Percentiles rank a stretch among this genome's conserved stretches.
Conservation (phyloP, 352 stramenopile genomes). For the Pythium phragmiticola region DNA sequence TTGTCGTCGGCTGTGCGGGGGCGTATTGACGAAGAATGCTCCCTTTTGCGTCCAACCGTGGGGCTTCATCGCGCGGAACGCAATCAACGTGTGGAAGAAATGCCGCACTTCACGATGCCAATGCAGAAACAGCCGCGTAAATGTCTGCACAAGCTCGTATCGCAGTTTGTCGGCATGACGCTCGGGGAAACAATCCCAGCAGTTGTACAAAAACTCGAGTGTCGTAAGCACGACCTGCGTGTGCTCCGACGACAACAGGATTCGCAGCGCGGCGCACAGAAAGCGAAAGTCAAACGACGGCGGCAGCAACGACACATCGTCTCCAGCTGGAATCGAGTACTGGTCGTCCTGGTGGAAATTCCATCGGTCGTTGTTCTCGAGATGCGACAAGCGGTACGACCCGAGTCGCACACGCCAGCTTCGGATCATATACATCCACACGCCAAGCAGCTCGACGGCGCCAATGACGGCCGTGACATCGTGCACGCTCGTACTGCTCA, state of each 20-base stretch:
- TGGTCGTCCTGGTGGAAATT: constrained; percentile 90
- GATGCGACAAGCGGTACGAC: constrained; percentile 83
- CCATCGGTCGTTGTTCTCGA: constrained; percentile 90
- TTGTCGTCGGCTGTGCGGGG: constrained; percentile 79
- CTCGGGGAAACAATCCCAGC: constrained; percentile 88
- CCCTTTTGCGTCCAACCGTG: constrained; percentile 86
- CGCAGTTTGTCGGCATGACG: constrained; percentile 85
- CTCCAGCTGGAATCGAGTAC: constrained; percentile 84
- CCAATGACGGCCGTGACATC: constrained; percentile 87
- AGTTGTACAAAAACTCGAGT: constrained; percentile 89
- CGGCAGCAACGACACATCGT: constrained; percentile 82
- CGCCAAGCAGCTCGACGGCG: constrained; percentile 80
- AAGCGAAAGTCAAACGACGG: constrained; percentile 89
- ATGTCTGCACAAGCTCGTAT: constrained; percentile 77
- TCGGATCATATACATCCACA: constrained; percentile 93
- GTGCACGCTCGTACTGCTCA: constrained; percentile 86
- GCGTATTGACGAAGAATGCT: constrained; percentile 84
- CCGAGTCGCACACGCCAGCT: constrained; percentile 85
- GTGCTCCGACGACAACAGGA: constrained; percentile 81
- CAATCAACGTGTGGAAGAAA: constrained; percentile 87
- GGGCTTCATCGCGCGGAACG: constrained; percentile 82
- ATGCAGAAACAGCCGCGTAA: constrained; percentile 80
- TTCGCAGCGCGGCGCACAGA: constrained; percentile 73
- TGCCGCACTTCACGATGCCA: constrained; percentile 87
- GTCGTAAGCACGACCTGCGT: constrained; percentile 87